Percentiles rank a stretch among this genome's conserved stretches.
Evolutionary conservation across 495 filamentous ascomycete species (phyloP).

Genomic region (Aspergillus steynii): DNA sequence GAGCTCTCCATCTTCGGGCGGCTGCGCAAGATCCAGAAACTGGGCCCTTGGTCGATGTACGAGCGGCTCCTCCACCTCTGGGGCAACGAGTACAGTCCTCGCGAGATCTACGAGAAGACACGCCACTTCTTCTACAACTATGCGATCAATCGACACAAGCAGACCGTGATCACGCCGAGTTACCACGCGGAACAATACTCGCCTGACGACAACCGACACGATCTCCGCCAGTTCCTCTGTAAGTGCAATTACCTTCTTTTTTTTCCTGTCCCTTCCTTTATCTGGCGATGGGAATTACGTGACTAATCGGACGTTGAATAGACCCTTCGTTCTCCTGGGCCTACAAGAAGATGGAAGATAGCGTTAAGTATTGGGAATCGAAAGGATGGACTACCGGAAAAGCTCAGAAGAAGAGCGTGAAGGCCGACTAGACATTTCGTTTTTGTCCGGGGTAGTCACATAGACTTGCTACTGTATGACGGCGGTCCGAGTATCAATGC

Average conservation of each 20-base stretch:
- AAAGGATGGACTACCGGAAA: slow-evolving; percentile 40
- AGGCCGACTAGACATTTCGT: slow-evolving; percentile 30
- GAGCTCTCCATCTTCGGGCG: slow-evolving; percentile 60
- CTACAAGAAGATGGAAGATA: slow-evolving; percentile 45
- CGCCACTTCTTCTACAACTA: slow-evolving; percentile 64
- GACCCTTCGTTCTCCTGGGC: slow-evolving; percentile 42
- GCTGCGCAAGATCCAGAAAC: slow-evolving; percentile 69
- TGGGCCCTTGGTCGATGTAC: slow-evolving; percentile 74
- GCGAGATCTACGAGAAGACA: slow-evolving; percentile 60
- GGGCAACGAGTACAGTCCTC: slow-evolving; percentile 51
- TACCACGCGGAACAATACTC: slow-evolving; percentile 57
- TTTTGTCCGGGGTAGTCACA: not conserved
- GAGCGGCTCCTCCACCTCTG: slow-evolving; percentile 69
- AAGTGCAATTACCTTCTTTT: not conserved
- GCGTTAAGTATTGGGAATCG: slow-evolving; percentile 40
- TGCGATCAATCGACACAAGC: slow-evolving; percentile 64
- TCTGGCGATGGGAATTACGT: not conserved
- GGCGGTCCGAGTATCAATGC: no score
- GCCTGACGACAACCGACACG: slow-evolving; percentile 70
- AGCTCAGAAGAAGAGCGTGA: slow-evolving; percentile 43
- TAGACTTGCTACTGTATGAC: not conserved
- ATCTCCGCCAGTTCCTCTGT: slow-evolving; percentile 61
- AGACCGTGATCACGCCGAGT: slow-evolving; percentile 63
- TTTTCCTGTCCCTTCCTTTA: not conserved
- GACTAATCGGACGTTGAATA: slow-evolving; percentile 6